Base-by-base conservation (phyloP, 2,329 filamentous ascomycete genomes). In the Calycina herbarum region DNA sequence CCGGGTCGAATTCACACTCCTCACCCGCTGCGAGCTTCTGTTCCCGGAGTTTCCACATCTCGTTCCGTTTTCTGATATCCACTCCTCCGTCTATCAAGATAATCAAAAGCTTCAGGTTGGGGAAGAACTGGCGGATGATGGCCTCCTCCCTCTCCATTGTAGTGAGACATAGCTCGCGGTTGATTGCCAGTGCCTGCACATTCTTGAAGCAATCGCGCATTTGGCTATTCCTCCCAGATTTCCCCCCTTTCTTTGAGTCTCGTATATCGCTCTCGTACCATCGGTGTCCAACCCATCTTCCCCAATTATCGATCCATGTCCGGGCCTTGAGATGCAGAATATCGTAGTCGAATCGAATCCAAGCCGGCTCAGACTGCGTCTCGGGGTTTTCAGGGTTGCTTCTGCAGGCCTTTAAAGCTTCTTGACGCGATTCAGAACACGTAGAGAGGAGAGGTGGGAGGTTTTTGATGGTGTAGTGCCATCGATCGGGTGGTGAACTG, bases 281-380 rank as follows among this genome's bases (percentile, higher is more conserved):
- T 11, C 33, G 29, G 31, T 63, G 61, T 24, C 33, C 56, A 27
- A 51, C 29, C 31, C 42, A 40, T 13, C 31, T 8, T 57, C 42
- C 51, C 4, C 38, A 38, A 1, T 29, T 29, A 17, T 59, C 59
- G 8, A 27, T 29, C 65, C 62, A 64, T 29, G 57, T 57, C 24
- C 59, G 29, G 15, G 57, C 48, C 57, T 67, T 64, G 5, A 67
- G 31, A 57, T 67, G 65, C 13, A 64, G 54, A 58, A 64, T 64
- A 57, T 67, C 65, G 31, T 62, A 56, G 59, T 67, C 62, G 54
- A 40, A 62, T 31, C 65, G 59, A n/a, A 67, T 64, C 62, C 65
- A 67, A 3, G 59, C 33, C 20, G 65, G 65, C 42, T 56, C 56
- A 10, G 40, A 20, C 17, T 6, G 31, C 13, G 6, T 8, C n/a